These are phyloP conservation scores for Citrullus colocynthis DNA, from an alignment of 306 rosid species.

Conservation along the genomic window DNA sequence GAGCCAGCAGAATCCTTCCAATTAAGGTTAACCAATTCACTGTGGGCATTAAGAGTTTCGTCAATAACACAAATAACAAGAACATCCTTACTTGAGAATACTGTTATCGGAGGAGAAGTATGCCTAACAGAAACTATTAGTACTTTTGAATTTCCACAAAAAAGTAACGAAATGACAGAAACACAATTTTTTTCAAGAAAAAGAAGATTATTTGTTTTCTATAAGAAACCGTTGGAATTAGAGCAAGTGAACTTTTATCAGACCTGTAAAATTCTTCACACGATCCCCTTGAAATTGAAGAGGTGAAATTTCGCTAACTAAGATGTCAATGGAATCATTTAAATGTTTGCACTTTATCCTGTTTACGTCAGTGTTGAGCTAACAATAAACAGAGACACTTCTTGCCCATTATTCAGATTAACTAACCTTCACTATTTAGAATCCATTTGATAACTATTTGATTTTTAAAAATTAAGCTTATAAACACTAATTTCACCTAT, in stretches of 20 bases:
- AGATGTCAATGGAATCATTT: neutral
- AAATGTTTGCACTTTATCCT: neutral
- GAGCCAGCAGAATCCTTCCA: constrained; percentile 85
- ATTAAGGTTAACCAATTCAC: constrained; percentile 7
- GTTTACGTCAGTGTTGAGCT: neutral
- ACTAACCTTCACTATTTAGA: neutral
- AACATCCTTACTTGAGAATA: neutral
- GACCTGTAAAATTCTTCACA: neutral
- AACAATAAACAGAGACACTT: neutral
- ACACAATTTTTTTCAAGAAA: neutral
- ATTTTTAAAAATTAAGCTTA: too few relatives aligned
- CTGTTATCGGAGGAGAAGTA: neutral
- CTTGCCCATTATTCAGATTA: neutral
- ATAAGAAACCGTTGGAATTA: neutral
- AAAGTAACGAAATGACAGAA: neutral
- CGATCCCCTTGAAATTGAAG: neutral
- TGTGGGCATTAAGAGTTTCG: constrained; percentile 15
- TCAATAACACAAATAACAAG: neutral
- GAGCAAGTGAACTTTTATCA: neutral
- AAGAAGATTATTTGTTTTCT: neutral
- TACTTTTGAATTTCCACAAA: neutral
- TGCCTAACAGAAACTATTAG: neutral
- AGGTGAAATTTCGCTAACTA: neutral
- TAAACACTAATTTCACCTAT: too few relatives aligned
- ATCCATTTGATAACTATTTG: neutral